Evolutionary conservation across 495 filamentous ascomycete species (phyloP).

Genomic region (Lentithecium fluviatile): DNA sequence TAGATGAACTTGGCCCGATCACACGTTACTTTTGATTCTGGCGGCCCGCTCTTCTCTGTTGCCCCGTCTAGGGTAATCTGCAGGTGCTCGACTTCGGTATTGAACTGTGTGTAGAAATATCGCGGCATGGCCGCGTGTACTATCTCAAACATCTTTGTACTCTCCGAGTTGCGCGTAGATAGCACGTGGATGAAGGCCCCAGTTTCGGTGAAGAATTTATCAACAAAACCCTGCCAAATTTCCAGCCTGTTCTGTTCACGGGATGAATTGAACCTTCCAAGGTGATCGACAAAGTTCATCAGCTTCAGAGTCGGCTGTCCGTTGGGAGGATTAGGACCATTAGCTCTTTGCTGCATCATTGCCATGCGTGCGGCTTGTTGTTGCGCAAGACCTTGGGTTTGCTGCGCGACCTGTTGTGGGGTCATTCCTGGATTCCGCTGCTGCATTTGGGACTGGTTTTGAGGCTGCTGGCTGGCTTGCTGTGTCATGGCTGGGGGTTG

Average conservation of each 20-base stretch:
- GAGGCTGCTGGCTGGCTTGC: conserved; percentile 43
- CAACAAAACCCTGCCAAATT: conserved; percentile 75
- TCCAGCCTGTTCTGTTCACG: conserved; percentile 52
- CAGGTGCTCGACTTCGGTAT: conserved; percentile 75
- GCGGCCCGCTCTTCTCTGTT: conserved; percentile 23
- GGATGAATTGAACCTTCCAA: conserved; percentile 64
- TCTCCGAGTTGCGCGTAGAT: conserved; percentile 38
- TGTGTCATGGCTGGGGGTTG: conserved; percentile 41
- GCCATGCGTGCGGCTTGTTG: conserved; percentile 3
- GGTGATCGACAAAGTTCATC: conserved; percentile 66
- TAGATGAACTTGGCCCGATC: conserved; percentile 41
- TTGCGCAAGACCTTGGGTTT: not conserved
- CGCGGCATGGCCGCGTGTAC: conserved; percentile 69
- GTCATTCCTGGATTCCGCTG: conserved; percentile 19
- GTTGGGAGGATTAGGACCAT: too few species aligned
- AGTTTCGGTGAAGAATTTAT: conserved; percentile 65
- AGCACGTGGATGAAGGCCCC: conserved; percentile 21
- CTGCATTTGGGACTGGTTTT: conserved; percentile 25
- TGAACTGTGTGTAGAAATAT: conserved; percentile 79
- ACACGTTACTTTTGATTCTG: conserved; percentile 32
- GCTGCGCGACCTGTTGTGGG: conserved; percentile 6
- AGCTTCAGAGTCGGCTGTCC: conserved; percentile 62
- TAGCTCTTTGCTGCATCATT: conserved; percentile 25
- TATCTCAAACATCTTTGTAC: conserved; percentile 74
- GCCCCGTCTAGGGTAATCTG: conserved; percentile 70